Conservation (phyloP, 495 filamentous ascomycete genomes). For the Lepidopterella palustris region DNA sequence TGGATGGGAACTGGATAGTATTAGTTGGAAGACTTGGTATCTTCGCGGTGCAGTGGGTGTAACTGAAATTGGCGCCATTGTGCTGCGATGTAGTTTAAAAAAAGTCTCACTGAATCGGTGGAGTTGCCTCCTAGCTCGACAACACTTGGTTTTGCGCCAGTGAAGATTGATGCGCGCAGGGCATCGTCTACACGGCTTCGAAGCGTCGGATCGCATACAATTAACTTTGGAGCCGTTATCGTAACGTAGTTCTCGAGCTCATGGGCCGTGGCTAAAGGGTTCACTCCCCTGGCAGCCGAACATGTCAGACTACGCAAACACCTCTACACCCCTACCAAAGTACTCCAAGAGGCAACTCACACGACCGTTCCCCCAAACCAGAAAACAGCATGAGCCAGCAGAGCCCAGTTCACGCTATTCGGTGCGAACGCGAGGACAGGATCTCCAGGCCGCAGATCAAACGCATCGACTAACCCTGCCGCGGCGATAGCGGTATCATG, state of each 20-base stretch:
- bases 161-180: background rate
- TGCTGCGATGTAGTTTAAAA: no score
- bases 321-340: background rate
- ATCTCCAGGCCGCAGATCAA: conserved; percentile 6
- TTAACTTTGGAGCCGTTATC: background rate
- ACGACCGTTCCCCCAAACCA: conserved; percentile 12
- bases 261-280: background rate
- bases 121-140: background rate
- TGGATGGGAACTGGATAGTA: background rate
- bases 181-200: background rate
- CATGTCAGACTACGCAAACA: no score
- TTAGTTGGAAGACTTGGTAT: background rate
- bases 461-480: conserved; percentile 5
- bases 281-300: conserved; percentile 7
- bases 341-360: conserved; percentile 6
- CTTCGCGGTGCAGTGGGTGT: no score
- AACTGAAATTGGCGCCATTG: no score
- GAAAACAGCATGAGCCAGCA: conserved; percentile 12
- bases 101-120: background rate
- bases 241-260: background rate
- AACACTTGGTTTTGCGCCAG: background rate
- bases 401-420: conserved; percentile 16
- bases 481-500: conserved; percentile 4
- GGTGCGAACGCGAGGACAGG: conserved; percentile 9
- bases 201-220: background rate